Base-by-base conservation (phyloP, 768 basidiomycete species). In the Mycena olivaceomarginata region DNA sequence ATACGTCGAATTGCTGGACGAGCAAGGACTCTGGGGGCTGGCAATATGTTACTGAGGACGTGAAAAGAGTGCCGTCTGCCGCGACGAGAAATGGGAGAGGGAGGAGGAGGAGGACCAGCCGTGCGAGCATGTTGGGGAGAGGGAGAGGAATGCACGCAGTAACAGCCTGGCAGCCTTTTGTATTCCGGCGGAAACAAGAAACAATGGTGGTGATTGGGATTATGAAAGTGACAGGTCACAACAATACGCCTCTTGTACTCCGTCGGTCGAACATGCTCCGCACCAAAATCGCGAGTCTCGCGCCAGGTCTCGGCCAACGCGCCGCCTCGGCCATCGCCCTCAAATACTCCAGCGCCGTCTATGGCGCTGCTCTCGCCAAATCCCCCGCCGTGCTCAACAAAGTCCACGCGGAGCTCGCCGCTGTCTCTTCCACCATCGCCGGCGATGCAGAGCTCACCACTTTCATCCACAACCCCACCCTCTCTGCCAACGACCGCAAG, bases 401-500 rank as follows among this genome's bases (percentile, higher is more conserved):
- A 84, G 96, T 99, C 82, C 95, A 97, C 85, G 83, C 93, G 64
- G 98, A 99, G 84, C 93, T 99, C 79, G 88, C 86, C 81, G 86
- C 87, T 80, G 92, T 99, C 85, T 89, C 93, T 79, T 90, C 90
- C 83, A 89, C 93, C 84, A 91, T 99, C 85, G 89, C 91, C 83
- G 87, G 90, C 48, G 89, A 91, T 74, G 89, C 94, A 72, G 92
- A 94, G 80, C 85, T 97, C 80, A 87, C 86, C 74, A 85, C 92
- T 5, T 96, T 98, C 87, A 89, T 99, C 83, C 86, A 87, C 80
- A 99, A 99, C 90, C 98, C 98, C 60, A 98, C 98, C 12, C 91
- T 99, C 22, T 96, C 97, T 10, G 86, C 91, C 59, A 90, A 92
- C 63, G 98, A 98, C 72, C 94, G 97, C 81, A 82, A 87, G 20